These are phyloP conservation scores for Phytophthora tentaculata DNA, from an alignment of 352 stramenopile species.

Conservation along the genomic window DNA sequence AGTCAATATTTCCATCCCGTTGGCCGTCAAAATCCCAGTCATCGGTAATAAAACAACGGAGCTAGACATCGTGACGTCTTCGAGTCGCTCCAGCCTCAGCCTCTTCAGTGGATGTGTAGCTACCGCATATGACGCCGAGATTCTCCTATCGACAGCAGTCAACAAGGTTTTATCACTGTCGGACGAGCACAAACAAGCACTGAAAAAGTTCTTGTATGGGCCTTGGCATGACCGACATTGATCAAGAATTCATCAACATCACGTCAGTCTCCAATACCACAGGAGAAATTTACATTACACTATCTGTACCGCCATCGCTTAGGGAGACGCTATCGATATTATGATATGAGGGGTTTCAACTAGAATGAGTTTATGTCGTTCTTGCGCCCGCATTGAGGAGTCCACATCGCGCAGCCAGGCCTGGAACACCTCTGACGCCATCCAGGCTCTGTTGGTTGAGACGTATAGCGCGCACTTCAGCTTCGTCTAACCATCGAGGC, in stretches of 20 bases:
- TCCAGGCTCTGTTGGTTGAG: not conserved
- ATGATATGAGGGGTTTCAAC: not conserved
- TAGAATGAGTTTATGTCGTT: not conserved
- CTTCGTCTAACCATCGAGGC: not conserved
- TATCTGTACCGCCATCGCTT: constrained; percentile 33
- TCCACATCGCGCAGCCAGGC: not conserved
- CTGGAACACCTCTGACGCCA: not conserved
- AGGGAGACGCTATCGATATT: not conserved
- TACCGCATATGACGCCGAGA: constrained; percentile 32
- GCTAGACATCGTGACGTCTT: constrained; percentile 29
- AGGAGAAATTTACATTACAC: constrained; percentile 22
- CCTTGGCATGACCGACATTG: constrained; percentile 37
- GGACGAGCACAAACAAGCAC: constrained; percentile 9
- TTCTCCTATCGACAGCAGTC: constrained; percentile 22
- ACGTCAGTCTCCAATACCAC: constrained; percentile 14
- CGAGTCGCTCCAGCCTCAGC: constrained; percentile 19
- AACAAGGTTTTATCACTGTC: constrained; percentile 16
- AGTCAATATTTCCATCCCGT: constrained; percentile 35
- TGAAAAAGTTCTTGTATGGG: constrained; percentile 29
- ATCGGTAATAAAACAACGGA: constrained; percentile 12
- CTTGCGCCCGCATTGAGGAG: not conserved
- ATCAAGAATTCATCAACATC: constrained; percentile 31
- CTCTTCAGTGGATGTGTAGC: constrained; percentile 36
- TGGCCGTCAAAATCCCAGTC: constrained; percentile 15
- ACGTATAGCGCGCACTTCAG: not conserved